Conservation (phyloP, 805 yeast genomes). For the Sugiyamaella floridensis region DNA sequence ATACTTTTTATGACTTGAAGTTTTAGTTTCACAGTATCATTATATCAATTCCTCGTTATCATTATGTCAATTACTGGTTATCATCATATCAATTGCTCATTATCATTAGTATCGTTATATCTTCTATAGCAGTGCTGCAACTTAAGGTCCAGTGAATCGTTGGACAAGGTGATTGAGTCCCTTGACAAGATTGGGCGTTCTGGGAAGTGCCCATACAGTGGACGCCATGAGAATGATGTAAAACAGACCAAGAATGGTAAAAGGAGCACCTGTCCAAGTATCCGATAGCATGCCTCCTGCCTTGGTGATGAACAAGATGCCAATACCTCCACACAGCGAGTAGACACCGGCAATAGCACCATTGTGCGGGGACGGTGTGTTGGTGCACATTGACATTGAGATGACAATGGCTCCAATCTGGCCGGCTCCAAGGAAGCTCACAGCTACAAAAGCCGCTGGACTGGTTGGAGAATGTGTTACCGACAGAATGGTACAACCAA, state of each 20-base stretch:
- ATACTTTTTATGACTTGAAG: too few species aligned
- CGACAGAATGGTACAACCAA: conserved; percentile 38
- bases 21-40: too few species aligned
- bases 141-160: too few species aligned
- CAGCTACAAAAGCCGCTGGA: conserved; percentile 31
- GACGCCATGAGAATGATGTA: conserved; percentile 21
- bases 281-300: conserved; percentile 60
- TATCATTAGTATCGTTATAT: too few species aligned
- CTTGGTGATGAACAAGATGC: conserved; percentile 52
- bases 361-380: conserved; percentile 38
- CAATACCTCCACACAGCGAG: conserved; percentile 62
- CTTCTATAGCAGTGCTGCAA: too few species aligned
- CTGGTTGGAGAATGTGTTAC: conserved; percentile 32
- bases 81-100: background rate
- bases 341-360: conserved; percentile 68
- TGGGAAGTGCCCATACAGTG: background rate
- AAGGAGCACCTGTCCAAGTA: conserved; percentile 51
- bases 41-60: background rate
- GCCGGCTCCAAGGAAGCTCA: conserved; percentile 48
- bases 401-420: conserved; percentile 57
- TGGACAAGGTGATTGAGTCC: too few species aligned
- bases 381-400: conserved; percentile 56
- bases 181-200: too few species aligned
- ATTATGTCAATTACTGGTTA: background rate
- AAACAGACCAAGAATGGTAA: conserved; percentile 44